These are phyloP conservation scores for Malus hybrid DNA, from an alignment of 331 rosid species.

Conservation along the genomic window DNA sequence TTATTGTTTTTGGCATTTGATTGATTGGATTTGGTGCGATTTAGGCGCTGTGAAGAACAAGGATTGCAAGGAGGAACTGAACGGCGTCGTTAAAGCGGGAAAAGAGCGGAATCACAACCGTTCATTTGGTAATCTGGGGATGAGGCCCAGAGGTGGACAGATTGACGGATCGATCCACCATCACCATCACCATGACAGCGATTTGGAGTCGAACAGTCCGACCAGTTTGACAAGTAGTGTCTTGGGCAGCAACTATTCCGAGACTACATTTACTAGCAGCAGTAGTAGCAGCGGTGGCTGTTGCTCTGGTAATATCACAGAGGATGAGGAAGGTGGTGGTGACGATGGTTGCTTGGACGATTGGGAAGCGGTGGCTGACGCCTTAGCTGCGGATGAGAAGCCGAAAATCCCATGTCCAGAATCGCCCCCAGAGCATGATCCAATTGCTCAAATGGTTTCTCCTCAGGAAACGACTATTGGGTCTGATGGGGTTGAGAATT, in stretches of 20 bases:
- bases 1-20: not conserved
- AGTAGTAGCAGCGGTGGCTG: slow-evolving; percentile 71
- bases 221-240: slow-evolving; percentile 44
- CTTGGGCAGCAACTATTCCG: slow-evolving; percentile 56
- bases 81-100: slow-evolving; percentile 22
- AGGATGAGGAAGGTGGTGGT: slow-evolving; percentile 49
- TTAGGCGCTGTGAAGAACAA: slow-evolving; percentile 61
- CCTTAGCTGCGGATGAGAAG: slow-evolving; percentile 80
- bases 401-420: slow-evolving; percentile 27
- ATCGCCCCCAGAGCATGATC: slow-evolving; percentile 26
- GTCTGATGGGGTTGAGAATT: slow-evolving; percentile 20
- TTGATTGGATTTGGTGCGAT: slow-evolving; percentile 11
- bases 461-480: slow-evolving; percentile 21
- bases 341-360: slow-evolving; percentile 94
- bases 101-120: slow-evolving; percentile 22
- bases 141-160: slow-evolving; percentile 37
- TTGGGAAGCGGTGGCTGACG: slow-evolving; percentile 99
- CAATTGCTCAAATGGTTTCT: slow-evolving; percentile 21
- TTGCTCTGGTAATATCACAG: slow-evolving; percentile 79
- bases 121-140: slow-evolving; percentile 44
- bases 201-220: slow-evolving; percentile 70
- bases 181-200: slow-evolving; percentile 40
- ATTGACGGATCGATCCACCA: slow-evolving; percentile 35
- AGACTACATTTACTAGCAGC: slow-evolving; percentile 62
- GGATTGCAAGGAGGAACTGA: slow-evolving; percentile 48